These are phyloP conservation scores for Aspergillus phoenicis DNA, from an alignment of 2,329 filamentous ascomycete genomes.

Conservation along the genomic window DNA sequence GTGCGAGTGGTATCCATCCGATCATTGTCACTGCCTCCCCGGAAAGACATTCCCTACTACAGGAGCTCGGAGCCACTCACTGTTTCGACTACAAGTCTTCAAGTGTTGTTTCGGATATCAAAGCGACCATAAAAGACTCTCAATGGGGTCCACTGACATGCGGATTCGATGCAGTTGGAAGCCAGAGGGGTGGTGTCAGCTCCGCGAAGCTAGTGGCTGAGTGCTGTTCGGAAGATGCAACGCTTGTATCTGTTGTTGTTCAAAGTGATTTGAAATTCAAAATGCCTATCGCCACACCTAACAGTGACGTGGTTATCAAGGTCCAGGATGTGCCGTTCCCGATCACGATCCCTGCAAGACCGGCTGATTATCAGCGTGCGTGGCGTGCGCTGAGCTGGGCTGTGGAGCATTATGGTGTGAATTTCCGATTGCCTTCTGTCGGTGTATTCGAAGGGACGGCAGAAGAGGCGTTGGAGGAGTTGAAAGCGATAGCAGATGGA, in stretches of 20 bases:
- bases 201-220: neutral
- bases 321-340: neutral
- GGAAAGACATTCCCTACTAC: constrained; percentile 20
- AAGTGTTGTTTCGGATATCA: constrained; percentile 7
- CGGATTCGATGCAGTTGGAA: neutral
- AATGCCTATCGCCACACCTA: neutral
- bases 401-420: neutral
- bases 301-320: neutral
- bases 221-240: neutral
- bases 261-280: neutral
- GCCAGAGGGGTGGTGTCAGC: neutral
- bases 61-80: constrained; percentile 6
- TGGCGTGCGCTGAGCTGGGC: neutral
- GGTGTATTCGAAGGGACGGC: neutral
- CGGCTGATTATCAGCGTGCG: neutral
- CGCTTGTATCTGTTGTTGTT: neutral
- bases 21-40: constrained; percentile 32
- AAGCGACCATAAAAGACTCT: neutral
- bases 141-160: neutral
- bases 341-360: neutral
- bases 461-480: constrained; percentile 1
- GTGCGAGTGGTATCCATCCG: constrained; percentile 11
- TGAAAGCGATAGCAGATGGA: neutral
- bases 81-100: constrained; percentile 14
- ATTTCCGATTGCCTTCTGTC: neutral